These are phyloP conservation scores for Fulvia fulva DNA, from an alignment of 2,329 filamentous ascomycete species.

Conservation along the genomic window DNA sequence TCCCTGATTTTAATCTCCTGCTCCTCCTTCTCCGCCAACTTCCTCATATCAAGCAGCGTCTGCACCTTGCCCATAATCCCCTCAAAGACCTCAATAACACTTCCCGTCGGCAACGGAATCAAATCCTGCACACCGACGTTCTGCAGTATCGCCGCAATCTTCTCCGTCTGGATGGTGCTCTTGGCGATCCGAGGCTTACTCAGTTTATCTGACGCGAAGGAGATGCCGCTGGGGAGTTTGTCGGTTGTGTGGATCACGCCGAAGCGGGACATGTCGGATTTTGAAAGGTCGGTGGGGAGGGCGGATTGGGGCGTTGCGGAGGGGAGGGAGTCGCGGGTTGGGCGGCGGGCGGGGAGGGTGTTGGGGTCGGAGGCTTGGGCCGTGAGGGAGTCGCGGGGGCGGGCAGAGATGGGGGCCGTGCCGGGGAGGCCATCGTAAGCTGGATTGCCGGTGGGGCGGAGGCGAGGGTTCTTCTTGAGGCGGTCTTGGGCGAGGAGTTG, in stretches of 20 bases:
- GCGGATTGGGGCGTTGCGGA: constrained; percentile 40
- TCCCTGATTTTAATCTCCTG: constrained; percentile 60
- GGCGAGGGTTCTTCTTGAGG: constrained; percentile 72
- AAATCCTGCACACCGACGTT: constrained; percentile 68
- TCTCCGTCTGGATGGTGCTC: constrained; percentile 68
- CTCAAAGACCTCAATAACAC: constrained; percentile 69
- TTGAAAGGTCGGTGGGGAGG: constrained; percentile 56
- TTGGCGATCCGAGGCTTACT: constrained; percentile 75
- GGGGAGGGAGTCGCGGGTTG: constrained; percentile 39
- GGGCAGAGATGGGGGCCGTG: constrained; percentile 23
- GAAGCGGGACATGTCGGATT: constrained; percentile 71
- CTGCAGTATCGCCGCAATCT: constrained; percentile 67
- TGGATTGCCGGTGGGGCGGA: constrained; percentile 32
- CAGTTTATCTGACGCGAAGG: constrained; percentile 81
- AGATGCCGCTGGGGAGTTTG: constrained; percentile 76
- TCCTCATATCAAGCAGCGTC: constrained; percentile 66
- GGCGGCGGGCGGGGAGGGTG: constrained; percentile 13
- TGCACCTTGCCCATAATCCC: constrained; percentile 64
- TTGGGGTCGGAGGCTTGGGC: constrained; percentile 27
- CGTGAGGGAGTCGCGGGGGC: constrained; percentile 44
- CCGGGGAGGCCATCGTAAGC: constrained; percentile 22
- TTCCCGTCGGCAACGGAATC: constrained; percentile 69
- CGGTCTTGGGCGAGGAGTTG: constrained; percentile 80
- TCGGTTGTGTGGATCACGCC: constrained; percentile 73
- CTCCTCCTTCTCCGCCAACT: constrained; percentile 71